Base-by-base conservation (phyloP, 2,329 filamentous ascomycete species). In the Pseudogymnoascus sp. region DNA sequence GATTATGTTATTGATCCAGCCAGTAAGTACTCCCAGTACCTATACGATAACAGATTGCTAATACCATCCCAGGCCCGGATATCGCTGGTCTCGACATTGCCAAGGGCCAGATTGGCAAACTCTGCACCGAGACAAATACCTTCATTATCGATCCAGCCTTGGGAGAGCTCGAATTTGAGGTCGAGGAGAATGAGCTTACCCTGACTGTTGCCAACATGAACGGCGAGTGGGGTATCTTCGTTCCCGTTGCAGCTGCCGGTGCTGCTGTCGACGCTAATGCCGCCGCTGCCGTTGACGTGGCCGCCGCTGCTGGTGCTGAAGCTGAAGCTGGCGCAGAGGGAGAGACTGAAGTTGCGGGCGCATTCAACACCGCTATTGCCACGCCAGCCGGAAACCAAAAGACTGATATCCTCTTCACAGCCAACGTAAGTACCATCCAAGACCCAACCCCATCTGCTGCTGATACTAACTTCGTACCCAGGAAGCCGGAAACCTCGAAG, bases 141-240 rank as follows among this genome's bases (percentile, higher is more conserved):
- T 75, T 75, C 57, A 66, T 74, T 59, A 69, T 75, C 38, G 71
- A 71, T 30, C 63, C 65, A 5, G 68, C 65, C 15, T 58, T 75
- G 0, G 73, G 72, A 59, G 74, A 75, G 66, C 66, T 71, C n/a
- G 73, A 75, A 63, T 76, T 75, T 38, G 74, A 76, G 64, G 71
- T 59, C 1, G 74, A 75, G 2, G 74, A 76, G 63, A 74, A 74
- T 48, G 74, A 76, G 66, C 35, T 65, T 8, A 59, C 59, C 6
- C 61, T 65, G 4, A 67, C 62, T 28, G 60, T 66, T 18, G 62
- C 62, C 19, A 62, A 64, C 41, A 57, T 64, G 26, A 61, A 63
- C 58, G 66, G 66, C 15, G 66, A 67, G 35, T 67, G 65, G 61
- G 66, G 59, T 30, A 52, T 52, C 45, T 52, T 52, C 13, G 45